phyloP scores from a whole-genome alignment of 176 grass and related monocot species.

The Aegilops bicornis region DNA sequence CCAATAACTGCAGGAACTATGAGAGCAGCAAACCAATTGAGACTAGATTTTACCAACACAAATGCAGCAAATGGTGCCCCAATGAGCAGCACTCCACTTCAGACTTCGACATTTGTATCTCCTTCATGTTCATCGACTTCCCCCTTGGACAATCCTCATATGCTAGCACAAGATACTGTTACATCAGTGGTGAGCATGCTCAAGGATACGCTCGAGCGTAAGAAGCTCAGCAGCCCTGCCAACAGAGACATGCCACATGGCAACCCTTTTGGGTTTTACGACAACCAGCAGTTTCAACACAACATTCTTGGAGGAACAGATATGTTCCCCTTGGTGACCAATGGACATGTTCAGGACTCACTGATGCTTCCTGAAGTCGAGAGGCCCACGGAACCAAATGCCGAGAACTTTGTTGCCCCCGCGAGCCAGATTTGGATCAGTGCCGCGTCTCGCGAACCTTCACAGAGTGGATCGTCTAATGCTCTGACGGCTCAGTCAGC shows the following conservation, averaged over 20 bases:
- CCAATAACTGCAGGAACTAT: constrained; percentile 43
- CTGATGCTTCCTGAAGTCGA: constrained; percentile 26
- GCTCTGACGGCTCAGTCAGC: constrained; percentile 44
- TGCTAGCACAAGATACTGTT: constrained; percentile 45
- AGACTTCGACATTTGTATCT: constrained; percentile 54
- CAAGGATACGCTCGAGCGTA: constrained; percentile 64
- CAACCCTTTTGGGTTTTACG: constrained; percentile 53
- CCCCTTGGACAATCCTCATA: constrained; percentile 51
- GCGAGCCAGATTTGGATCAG: constrained; percentile 42
- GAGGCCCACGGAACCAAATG: constrained; percentile 29
- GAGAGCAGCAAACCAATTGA: constrained; percentile 32
- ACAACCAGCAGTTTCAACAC: constrained; percentile 40
- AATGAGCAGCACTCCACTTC: constrained; percentile 36
- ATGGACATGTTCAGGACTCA: constrained; percentile 40
- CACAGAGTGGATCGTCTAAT: constrained; percentile 66
- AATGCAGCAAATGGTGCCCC: constrained; percentile 19
- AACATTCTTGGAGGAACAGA: constrained; percentile 36
- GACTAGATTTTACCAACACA: constrained; percentile 41
- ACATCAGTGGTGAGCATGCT: constrained; percentile 76
- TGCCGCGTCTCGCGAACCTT: constrained; percentile 50
- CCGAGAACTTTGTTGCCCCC: constrained; percentile 20
- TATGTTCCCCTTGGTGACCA: constrained; percentile 31
- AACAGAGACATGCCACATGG: constrained; percentile 21
- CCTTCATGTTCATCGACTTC: constrained; percentile 70
- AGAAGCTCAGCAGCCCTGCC: constrained; percentile 42